Evolutionary conservation across 192 early-diverging fungal genomes (phyloP), one percentile per base, ranked within the genome.

Genomic region (Piromyces finnis): DNA sequence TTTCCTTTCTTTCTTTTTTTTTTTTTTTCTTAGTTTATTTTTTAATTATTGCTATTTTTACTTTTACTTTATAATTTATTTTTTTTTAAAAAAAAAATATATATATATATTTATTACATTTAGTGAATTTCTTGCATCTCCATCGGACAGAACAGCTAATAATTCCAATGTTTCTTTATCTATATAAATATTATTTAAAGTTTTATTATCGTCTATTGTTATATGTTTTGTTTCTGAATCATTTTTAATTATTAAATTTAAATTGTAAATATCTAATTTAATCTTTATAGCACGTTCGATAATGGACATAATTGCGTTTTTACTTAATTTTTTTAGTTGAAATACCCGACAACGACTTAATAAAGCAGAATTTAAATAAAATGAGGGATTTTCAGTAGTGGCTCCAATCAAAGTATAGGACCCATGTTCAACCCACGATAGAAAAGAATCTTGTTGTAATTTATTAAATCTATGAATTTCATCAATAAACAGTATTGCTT

Each of bases 331-430:
- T 2, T 91, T 86, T 2, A 97, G 88, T 18, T 88, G 87, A 84
- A 96, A 92, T 6, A 96, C 93, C 30, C 91, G 85, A 82, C 92
- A 95, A 37, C 95, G 86, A 35, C 91, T 93, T 9, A 97, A 87
- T 30, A 97, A 81, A 3, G 95, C 94, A 36, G 87, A 86, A 81
- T 94, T 97, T 77, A 97, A 86, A 36, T 93, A 88, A 81, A 97
- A 97, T 28, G 91, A 92, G 0, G 94, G 94, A 81, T 95, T 95
- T 79, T 95, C 94, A 5, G 94, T 95, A 0, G 92, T 95, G 1
- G 92, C 92, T 77, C 80, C 83, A 27, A 87, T 82, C 9, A 87
- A 78, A 39, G 9, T 68, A 68, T 7, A 68, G 0, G 51, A 68
- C 26, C 51, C 51, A n/a, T 26, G 22, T 68, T 68, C 51, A 7